phyloP scores from a whole-genome alignment of 108 stramenopile genomes.

The Aurantiochytrium sp. region DNA sequence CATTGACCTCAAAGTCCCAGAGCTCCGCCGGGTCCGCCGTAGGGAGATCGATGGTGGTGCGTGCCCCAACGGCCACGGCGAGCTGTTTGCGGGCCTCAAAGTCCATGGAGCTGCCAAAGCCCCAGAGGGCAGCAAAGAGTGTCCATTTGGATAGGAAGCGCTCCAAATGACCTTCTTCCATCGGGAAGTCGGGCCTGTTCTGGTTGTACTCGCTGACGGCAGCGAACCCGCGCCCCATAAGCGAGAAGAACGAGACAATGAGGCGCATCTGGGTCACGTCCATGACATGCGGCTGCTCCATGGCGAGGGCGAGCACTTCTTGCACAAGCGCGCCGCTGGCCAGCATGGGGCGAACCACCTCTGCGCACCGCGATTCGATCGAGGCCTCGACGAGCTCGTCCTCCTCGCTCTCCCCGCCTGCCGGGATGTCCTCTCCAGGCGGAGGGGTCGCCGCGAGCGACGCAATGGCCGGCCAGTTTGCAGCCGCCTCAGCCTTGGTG shows the following conservation, averaged over 20 bases:
- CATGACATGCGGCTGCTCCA: constrained; percentile 78
- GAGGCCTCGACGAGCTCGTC: neutral
- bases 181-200: constrained; percentile 89
- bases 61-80: neutral
- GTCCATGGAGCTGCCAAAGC: constrained; percentile 80
- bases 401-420: neutral
- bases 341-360: constrained; percentile 60
- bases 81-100: constrained; percentile 74
- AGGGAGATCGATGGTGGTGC: neutral
- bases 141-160: constrained; percentile 86
- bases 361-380: constrained; percentile 56
- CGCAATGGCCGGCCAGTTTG: neutral
- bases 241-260: constrained; percentile 73
- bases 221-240: constrained; percentile 79
- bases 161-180: constrained; percentile 84
- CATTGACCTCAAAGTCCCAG: constrained; percentile 76
- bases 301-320: constrained; percentile 39
- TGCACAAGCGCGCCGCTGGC: constrained; percentile 57
- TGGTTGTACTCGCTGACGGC: constrained; percentile 85
- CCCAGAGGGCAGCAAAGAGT: constrained; percentile 85
- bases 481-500: neutral
- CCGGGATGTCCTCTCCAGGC: constrained; percentile 30
- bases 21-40: constrained; percentile 31
- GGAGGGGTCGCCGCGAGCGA: constrained; percentile 38
- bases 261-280: constrained; percentile 73